Percentiles rank a stretch among this genome's conserved stretches.
phyloP scores from a whole-genome alignment of 73 alveolate genomes.

The Blepharisma japonicum region DNA sequence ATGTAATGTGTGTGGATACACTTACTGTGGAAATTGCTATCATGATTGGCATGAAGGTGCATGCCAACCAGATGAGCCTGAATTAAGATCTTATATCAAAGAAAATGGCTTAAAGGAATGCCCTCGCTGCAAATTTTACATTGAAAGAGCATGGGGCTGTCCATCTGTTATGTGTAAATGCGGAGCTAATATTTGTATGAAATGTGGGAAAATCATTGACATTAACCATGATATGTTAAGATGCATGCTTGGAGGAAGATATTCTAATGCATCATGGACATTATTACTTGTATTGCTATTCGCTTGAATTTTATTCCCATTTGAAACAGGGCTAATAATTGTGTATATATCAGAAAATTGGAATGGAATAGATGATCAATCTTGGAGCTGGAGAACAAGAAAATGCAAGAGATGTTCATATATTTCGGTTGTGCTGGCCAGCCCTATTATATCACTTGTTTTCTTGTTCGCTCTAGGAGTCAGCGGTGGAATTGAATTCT shows the following conservation, averaged over 20 bases:
- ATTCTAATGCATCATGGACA: too few species aligned
- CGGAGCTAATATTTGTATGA: constrained; percentile 8
- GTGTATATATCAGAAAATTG: too few species aligned
- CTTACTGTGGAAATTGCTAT: constrained; percentile 5
- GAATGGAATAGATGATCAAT: too few species aligned
- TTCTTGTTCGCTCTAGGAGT: too few species aligned
- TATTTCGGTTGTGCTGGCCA: too few species aligned
- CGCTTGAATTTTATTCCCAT: too few species aligned
- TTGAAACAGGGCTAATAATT: too few species aligned
- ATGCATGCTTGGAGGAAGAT: background rate
- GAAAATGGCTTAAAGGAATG: constrained; percentile 6
- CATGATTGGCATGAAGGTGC: background rate
- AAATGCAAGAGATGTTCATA: too few species aligned
- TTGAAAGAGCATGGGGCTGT: constrained; percentile 13
- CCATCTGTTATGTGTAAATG: constrained; percentile 2
- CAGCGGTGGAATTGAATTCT: too few species aligned
- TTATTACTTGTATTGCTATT: too few species aligned
- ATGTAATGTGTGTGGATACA: background rate
- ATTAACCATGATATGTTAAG: background rate
- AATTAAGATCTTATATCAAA: background rate
- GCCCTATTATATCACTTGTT: too few species aligned
- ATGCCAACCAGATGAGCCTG: background rate
- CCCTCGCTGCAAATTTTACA: constrained; percentile 13
- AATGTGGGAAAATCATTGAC: background rate
- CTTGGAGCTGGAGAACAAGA: too few species aligned